Conservation (phyloP, 257 asterid genomes). For the Anisodus tanguticus region DNA sequence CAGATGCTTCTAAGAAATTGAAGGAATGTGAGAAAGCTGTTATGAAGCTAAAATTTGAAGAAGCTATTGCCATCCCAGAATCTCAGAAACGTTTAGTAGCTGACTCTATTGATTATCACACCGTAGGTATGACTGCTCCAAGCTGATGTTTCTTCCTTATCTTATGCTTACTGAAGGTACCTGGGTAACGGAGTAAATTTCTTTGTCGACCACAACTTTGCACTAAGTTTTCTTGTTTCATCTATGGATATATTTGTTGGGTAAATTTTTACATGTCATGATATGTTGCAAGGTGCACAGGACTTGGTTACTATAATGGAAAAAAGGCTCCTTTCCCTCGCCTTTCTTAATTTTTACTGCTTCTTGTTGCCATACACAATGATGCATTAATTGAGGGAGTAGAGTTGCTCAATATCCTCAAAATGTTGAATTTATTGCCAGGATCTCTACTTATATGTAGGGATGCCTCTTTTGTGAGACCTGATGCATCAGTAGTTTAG, state of each 20-base stretch:
- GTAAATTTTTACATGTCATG: background rate
- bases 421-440: constrained; percentile 8
- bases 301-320: constrained; percentile 2
- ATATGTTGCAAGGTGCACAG: background rate
- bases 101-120: constrained; percentile 81
- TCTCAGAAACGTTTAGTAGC: constrained; percentile 70
- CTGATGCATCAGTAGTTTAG: background rate
- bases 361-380: background rate
- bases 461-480: background rate
- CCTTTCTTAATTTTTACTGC: background rate
- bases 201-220: background rate
- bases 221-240: background rate
- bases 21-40: constrained; percentile 97
- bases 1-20: constrained; percentile 92
- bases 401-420: background rate
- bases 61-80: constrained; percentile 86
- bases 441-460: background rate
- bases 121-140: constrained; percentile 65
- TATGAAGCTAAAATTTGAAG: constrained; percentile 95
- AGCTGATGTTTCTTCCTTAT: constrained; percentile 4
- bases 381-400: background rate
- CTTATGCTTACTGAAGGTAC: background rate
- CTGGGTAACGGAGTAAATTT: background rate
- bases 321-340: constrained; percentile 14
- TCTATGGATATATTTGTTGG: background rate